These are phyloP conservation scores for Hyphopichia wangnamkhiaoensis DNA, from an alignment of 1,139 yeast genomes.

Conservation along the genomic window DNA sequence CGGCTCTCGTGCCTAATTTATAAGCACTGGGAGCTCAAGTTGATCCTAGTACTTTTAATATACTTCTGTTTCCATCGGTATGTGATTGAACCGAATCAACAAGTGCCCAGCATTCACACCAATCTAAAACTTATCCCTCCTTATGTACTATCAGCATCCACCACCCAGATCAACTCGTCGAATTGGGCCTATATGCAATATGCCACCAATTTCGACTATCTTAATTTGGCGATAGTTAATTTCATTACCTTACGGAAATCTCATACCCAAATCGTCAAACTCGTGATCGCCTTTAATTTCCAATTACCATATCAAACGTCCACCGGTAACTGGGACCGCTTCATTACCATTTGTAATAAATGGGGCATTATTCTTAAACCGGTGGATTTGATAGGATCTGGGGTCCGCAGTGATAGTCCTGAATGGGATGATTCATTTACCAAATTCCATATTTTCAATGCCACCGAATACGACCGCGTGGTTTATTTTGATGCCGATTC, in stretches of 20 bases:
- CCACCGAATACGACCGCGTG: constrained; percentile 42
- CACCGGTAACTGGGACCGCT: neutral
- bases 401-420: constrained; percentile 16
- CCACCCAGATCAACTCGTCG: neutral
- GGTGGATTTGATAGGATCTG: constrained; percentile 16
- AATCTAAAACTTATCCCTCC: too few relatives aligned
- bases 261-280: constrained; percentile 21
- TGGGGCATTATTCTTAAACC: constrained; percentile 23
- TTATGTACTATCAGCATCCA: neutral
- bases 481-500: constrained; percentile 49
- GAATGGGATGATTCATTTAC: constrained; percentile 57
- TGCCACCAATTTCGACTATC: constrained; percentile 35
- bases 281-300: constrained; percentile 28
- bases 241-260: constrained; percentile 24
- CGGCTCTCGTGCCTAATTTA: too few relatives aligned
- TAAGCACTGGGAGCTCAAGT: neutral
- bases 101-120: too few relatives aligned
- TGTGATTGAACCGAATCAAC: neutral
- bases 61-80: neutral
- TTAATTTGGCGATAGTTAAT: constrained; percentile 35
- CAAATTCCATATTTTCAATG: constrained; percentile 53
- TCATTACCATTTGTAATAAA: constrained; percentile 1
- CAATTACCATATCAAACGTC: constrained; percentile 11
- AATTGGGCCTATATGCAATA: constrained; percentile 34
- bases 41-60: neutral